Evolutionary conservation across 139 green algal genomes (phyloP), one percentile per base, ranked within the genome.

Genomic region (Closterium sp.): DNA sequence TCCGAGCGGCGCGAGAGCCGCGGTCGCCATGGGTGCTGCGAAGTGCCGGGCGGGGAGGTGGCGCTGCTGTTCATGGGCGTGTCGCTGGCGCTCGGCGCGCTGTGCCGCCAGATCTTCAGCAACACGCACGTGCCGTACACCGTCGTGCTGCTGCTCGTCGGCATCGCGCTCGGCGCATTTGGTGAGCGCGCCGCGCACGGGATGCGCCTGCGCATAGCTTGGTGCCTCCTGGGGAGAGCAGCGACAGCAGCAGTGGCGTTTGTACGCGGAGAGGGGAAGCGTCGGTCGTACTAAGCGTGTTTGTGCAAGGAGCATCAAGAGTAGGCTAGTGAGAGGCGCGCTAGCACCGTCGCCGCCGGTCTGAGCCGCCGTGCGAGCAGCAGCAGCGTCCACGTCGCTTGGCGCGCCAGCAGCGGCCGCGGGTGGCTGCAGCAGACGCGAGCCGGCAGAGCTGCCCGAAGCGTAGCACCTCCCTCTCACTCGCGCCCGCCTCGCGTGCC

Each of bases 101-200:
- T 87, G 32, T 91, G 86, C 86, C 42, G 73, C 17, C 91, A 93
- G 86, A 29, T 91, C 19, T 42, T 93, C 27, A 38, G 10, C 11
- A 87, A 88, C 86, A 93, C 91, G 32, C 86, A 28, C 42, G 32
- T 93, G 38, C 91, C 91, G 24, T 93, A 93, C 91, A 93, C 91
- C 24, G 91, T 93, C 10, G 91, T 86, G 28, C 86, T 93, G 87
- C 86, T 93, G 38, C 31, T 93, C 62, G 31, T 93, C 87, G 91
- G 91, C 91, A 70, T 93, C 22, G 87, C 24, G 17, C 34, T 93
- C 19, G 91, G 91, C 22, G 86, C 91, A 4, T 24, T 92, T 21
- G 91, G 91, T 93, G 86, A 34, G 86, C 73, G 2, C 5, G 2
- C 32, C 32, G 32, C 32, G 32, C 32, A 4, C 32, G 32, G 32